Percentiles rank a stretch among this genome's conserved stretches.
Conservation (phyloP, 208 protist species). For the Angomonas ambiguus region DNA sequence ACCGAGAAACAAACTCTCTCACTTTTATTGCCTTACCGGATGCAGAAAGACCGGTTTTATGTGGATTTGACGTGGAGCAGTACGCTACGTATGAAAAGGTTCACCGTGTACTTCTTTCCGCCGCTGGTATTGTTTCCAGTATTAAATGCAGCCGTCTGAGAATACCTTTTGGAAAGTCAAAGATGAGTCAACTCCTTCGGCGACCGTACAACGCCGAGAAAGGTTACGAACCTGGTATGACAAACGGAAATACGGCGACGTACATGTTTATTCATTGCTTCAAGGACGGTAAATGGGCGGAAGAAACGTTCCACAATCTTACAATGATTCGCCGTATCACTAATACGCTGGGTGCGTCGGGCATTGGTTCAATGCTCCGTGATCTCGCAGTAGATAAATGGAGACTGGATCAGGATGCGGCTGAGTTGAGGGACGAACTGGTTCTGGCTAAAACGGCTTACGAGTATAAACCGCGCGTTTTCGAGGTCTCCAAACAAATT, state of each 20-base stretch:
- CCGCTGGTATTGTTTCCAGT: constrained; percentile 79
- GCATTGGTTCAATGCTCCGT: constrained; percentile 80
- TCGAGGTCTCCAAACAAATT: constrained; percentile 72
- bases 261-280: constrained; percentile 84
- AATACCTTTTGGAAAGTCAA: constrained; percentile 91
- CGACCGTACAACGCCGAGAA: constrained; percentile 90
- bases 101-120: constrained; percentile 68
- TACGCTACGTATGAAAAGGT: constrained; percentile 72
- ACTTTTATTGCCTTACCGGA: constrained; percentile 81
- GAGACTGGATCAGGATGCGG: constrained; percentile 87
- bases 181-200: constrained; percentile 84
- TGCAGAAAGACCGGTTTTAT: constrained; percentile 82
- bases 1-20: constrained; percentile 83
- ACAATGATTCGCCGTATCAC: constrained; percentile 77
- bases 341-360: constrained; percentile 73
- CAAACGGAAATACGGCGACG: constrained; percentile 76
- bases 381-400: constrained; percentile 89
- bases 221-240: constrained; percentile 53
- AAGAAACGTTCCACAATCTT: constrained; percentile 87
- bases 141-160: constrained; percentile 89
- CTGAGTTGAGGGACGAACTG: constrained; percentile 86
- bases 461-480: constrained; percentile 90
- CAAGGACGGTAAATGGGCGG: constrained; percentile 69
- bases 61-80: constrained; percentile 67
- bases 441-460: constrained; percentile 79